Base-by-base conservation (phyloP, 768 basidiomycete species). In the Neoboletus magnificus region DNA sequence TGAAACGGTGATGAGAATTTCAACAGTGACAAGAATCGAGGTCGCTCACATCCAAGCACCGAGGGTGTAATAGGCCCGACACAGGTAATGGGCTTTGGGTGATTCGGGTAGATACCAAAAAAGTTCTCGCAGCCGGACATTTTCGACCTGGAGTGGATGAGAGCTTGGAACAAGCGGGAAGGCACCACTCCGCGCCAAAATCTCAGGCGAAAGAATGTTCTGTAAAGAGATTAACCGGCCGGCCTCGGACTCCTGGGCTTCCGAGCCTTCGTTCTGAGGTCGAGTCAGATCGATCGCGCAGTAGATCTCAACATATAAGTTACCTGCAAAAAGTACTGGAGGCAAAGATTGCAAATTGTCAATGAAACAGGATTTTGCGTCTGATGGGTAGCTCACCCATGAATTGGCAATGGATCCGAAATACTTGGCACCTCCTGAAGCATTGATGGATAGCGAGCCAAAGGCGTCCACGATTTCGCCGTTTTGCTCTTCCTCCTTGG, bases 381-480 rank as follows among this genome's bases (percentile, higher is more conserved):
- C 15, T n/a, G 46, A 39, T 15, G 46, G 22, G 7, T 0, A 30
- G 12, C 62, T 57, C 64, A 89, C 89, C 82, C 82, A 89, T 13
- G 89, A 90, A 59, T 84, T 89, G 22, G 89, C 89, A 23, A 79
- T 87, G 32, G 85, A 84, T 12, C 89, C 88, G 60, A 80, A 89
- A 64, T 87, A 91, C 64, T 86, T 90, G 23, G 88, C 81, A 43
- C 84, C 81, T 8, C 89, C 89, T 1, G 85, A 82, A 22, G 85
- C 72, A 45, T 78, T 85, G 61, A 91, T 87, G 12, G 85, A 83
- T n/a, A 91, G 73, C 0, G 88, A 87, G 20, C 89, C 89, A 67
- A 90, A 90, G 11, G 89, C 87, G 67, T 90, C 87, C 5, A 90
- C 82, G 43, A 89, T 77, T 62, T 91, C 88, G 9, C 81, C 80